phyloP scores from a whole-genome alignment of 202 grass and related monocot species.

The Brachypodium distachyon region DNA sequence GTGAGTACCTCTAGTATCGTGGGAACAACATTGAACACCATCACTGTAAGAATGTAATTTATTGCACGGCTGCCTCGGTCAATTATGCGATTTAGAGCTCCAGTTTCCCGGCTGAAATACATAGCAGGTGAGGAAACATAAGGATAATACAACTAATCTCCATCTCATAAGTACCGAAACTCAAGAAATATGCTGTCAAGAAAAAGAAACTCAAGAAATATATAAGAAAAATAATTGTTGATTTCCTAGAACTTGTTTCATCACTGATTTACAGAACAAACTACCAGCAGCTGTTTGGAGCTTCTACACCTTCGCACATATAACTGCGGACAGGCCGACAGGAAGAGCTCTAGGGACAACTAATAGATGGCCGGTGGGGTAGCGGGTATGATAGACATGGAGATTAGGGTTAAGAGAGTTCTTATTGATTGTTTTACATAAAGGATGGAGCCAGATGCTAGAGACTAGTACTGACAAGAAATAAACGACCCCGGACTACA shows the following conservation, averaged over 20 bases:
- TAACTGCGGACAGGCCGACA: too few species aligned
- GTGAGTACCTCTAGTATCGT: conserved; percentile 83
- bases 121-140: conserved; percentile 25
- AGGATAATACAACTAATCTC: conserved; percentile 13
- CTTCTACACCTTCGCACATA: not conserved
- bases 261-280: conserved; percentile 2
- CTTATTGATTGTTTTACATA: not conserved
- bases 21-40: conserved; percentile 96
- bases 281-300: not conserved
- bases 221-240: not conserved
- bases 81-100: conserved; percentile 94
- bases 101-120: conserved; percentile 91
- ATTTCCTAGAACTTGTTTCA: not conserved
- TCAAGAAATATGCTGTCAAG: not conserved
- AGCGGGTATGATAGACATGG: not conserved
- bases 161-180: not conserved
- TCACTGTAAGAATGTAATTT: conserved; percentile 92
- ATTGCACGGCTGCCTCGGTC: conserved; percentile 95
- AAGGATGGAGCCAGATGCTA: not conserved
- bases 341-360: too few species aligned
- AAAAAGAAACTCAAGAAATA: not conserved
- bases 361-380: not conserved
- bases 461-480: too few species aligned
- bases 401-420: not conserved
- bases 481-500: too few species aligned